Percentiles rank a stretch among this genome's conserved stretches.
Evolutionary conservation across 148 eudicot species (phyloP).

Genomic region (Rheum nobile): DNA sequence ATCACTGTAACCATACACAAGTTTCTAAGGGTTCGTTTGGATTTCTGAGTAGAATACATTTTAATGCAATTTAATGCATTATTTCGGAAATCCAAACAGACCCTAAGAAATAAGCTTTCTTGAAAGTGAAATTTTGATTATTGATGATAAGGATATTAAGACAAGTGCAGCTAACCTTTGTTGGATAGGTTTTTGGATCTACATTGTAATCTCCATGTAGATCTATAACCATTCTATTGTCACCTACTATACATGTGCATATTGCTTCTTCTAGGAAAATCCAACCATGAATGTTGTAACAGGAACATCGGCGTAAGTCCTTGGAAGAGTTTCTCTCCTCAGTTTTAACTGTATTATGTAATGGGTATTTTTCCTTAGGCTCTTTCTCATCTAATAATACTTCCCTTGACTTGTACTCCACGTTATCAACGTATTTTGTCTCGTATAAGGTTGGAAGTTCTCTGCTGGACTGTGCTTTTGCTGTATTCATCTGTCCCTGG

Average conservation of each 20-base stretch:
- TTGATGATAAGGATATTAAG: neutral
- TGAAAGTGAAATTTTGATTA: neutral
- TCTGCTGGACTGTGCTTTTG: constrained; percentile 23
- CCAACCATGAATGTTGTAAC: constrained; percentile 39
- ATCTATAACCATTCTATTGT: constrained; percentile 26
- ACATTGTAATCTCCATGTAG: constrained; percentile 26
- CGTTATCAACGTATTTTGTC: constrained; percentile 9
- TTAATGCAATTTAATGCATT: too few species aligned
- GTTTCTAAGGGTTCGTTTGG: too few species aligned
- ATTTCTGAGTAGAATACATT: too few species aligned
- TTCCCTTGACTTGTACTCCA: constrained; percentile 5
- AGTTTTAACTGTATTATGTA: neutral
- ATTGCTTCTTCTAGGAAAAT: constrained; percentile 45
- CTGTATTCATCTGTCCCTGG: constrained; percentile 39
- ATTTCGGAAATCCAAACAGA: too few species aligned
- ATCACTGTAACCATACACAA: too few species aligned
- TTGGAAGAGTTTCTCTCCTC: constrained; percentile 11
- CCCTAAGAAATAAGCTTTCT: too few species aligned
- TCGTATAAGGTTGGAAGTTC: neutral
- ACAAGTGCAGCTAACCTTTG: constrained; percentile 27
- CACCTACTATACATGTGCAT: constrained; percentile 41
- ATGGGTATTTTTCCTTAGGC: neutral
- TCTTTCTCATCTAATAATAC: neutral
- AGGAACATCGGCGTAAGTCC: constrained; percentile 14
- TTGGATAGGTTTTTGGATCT: constrained; percentile 18